Evolutionary conservation across 2,329 filamentous ascomycete genomes (phyloP).

Genomic region (Pseudonectria foliicola): DNA sequence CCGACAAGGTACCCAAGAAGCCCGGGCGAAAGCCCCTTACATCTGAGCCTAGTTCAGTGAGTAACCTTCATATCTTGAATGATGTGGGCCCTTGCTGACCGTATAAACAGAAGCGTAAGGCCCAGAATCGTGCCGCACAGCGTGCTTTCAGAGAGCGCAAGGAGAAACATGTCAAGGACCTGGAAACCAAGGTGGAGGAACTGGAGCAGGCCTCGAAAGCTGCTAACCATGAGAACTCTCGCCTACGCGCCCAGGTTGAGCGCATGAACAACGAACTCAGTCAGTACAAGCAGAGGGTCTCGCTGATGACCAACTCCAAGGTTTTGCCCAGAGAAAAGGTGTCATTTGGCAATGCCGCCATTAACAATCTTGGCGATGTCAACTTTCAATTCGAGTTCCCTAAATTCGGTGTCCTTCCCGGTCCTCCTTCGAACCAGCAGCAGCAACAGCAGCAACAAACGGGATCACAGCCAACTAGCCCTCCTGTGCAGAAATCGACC

Average conservation of each 20-base stretch:
- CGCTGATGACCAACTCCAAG: constrained; percentile 41
- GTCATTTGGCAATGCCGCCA: constrained; percentile 37
- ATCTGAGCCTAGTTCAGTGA: constrained; percentile 89
- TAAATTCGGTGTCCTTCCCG: constrained; percentile 72
- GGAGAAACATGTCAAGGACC: constrained; percentile 80
- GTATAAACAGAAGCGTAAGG: constrained; percentile 73
- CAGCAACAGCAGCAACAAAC: constrained; percentile 18
- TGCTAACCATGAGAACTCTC: constrained; percentile 76
- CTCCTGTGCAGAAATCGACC: constrained; percentile 17
- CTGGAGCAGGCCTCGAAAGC: constrained; percentile 77
- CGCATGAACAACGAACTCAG: constrained; percentile 76
- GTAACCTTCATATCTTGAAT: constrained; percentile 30
- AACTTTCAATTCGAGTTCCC: constrained; percentile 96
- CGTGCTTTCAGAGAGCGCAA: constrained; percentile 91
- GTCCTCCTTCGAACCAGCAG: too few relatives aligned
- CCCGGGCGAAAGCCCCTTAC: constrained; percentile 93
- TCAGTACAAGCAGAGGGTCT: constrained; percentile 84
- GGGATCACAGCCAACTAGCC: constrained; percentile 27
- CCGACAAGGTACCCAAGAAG: constrained; percentile 87
- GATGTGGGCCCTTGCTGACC: constrained; percentile 7
- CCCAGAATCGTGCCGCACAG: constrained; percentile 88
- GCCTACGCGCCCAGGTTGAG: constrained; percentile 81
- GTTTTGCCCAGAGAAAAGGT: constrained; percentile 33
- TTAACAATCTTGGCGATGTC: constrained; percentile 60
- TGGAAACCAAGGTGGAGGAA: constrained; percentile 71